These are phyloP conservation scores for Saturnispora dispora DNA, from an alignment of 805 yeast genomes.

Conservation along the genomic window DNA sequence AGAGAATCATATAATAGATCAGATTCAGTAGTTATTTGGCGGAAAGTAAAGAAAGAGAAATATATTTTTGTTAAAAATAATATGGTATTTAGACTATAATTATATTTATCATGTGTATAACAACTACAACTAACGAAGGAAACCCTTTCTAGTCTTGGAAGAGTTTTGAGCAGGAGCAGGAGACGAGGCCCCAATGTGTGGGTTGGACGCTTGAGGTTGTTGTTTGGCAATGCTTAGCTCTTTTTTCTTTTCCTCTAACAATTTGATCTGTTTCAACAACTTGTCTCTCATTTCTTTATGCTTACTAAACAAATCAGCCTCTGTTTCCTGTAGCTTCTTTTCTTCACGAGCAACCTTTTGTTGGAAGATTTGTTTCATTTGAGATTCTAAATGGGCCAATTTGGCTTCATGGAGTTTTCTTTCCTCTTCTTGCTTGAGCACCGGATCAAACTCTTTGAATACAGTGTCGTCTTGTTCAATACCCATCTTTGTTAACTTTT, in stretches of 20 bases:
- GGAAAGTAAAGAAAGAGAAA: background rate
- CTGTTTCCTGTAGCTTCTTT: constrained; percentile 91
- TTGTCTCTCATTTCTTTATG: constrained; percentile 97
- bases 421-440: constrained; percentile 87
- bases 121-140: constrained; percentile 41
- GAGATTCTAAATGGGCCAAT: constrained; percentile 87
- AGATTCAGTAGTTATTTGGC: background rate
- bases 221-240: constrained; percentile 58
- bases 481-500: constrained; percentile 72
- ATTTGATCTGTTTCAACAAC: constrained; percentile 75
- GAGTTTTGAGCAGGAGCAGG: constrained; percentile 27
- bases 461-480: constrained; percentile 87
- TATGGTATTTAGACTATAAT: background rate
- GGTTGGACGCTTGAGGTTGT: constrained; percentile 30
- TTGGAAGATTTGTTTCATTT: constrained; percentile 94
- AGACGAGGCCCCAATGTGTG: constrained; percentile 14
- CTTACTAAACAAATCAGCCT: constrained; percentile 88
- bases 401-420: constrained; percentile 88
- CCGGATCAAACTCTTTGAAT: constrained; percentile 93
- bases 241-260: constrained; percentile 83
- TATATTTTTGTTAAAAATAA: background rate
- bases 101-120: background rate
- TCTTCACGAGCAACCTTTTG: constrained; percentile 95
- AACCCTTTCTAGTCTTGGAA: constrained; percentile 68
- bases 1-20: too few species aligned